Percentiles rank a stretch among this genome's conserved stretches.
Conservation (phyloP, 805 yeast genomes). For the Wickerhamomyces xylosicus region DNA sequence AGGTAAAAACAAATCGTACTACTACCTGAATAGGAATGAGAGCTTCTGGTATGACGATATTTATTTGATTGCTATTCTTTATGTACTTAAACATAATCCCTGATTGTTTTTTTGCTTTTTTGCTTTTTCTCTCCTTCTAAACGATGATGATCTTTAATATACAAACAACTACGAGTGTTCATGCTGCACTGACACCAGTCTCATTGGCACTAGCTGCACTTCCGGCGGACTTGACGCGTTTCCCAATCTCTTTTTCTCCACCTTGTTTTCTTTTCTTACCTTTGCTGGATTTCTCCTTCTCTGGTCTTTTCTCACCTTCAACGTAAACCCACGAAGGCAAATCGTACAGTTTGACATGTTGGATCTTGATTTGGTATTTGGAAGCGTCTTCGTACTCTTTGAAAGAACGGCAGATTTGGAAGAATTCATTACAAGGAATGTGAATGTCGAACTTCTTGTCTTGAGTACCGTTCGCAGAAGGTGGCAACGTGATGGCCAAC, state of each 20-base stretch:
- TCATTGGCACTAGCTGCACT: neutral
- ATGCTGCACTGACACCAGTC: neutral
- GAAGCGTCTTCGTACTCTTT: conserved; percentile 52
- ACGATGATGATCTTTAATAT: too few relatives aligned
- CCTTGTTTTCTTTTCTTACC: conserved; percentile 36
- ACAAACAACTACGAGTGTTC: neutral
- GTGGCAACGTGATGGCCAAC: conserved; percentile 30
- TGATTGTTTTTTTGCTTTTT: too few relatives aligned
- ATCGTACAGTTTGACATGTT: conserved; percentile 67
- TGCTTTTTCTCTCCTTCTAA: too few relatives aligned
- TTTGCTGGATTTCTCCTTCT: conserved; percentile 33
- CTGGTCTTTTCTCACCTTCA: conserved; percentile 72
- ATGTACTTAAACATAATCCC: too few relatives aligned
- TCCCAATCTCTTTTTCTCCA: conserved; percentile 14
- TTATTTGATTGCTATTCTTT: too few relatives aligned
- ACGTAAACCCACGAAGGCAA: conserved; percentile 77
- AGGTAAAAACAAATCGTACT: too few relatives aligned
- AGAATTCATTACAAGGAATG: conserved; percentile 85
- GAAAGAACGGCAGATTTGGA: conserved; percentile 68
- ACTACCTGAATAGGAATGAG: too few relatives aligned
- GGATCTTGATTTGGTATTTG: conserved; percentile 45
- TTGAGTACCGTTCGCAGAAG: conserved; percentile 19
- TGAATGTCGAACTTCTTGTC: conserved; percentile 71
- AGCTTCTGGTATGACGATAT: too few relatives aligned
- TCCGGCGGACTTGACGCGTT: conserved; percentile 24